Base-by-base conservation (phyloP, 371 early-diverging fungal species). In the Actinomucor elegans region DNA sequence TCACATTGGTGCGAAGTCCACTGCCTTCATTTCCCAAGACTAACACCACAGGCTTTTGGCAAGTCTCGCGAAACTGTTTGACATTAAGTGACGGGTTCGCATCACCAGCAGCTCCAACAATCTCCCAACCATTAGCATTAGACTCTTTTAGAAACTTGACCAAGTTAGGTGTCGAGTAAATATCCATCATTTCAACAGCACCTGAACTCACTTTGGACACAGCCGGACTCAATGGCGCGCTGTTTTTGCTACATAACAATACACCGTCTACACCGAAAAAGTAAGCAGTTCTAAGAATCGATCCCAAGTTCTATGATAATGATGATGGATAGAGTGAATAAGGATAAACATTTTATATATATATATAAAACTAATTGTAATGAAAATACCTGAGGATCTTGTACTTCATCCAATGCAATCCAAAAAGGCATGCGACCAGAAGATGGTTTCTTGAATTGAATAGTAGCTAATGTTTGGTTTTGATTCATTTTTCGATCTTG, bases 1-100 rank as follows among this genome's bases (percentile, higher is more conserved):
- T 67, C 0, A 87, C 73, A 43, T 71, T 66, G 9, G 64, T 65
- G 2, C 84, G 59, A 27, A 87, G 40, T 1, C 88, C 88, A 6
- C 42, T 48, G 1, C 85, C 88, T 66, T 87, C 88, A 48, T 77
- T 84, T 1, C 88, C 88, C n/a, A 87, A 53, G 0, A 87, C 88
- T 9, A 87, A 60, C 20, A 87, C 65, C 7, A 59, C 48, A 2
- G 77, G 77, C 15, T 55, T 43, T 18, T 66, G 43, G 0, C 38
- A 14, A 1, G 24, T n/a, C 2, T 37, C 20, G n/a, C 35, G 24
- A 17, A 48, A 47, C 23, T 59, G 47, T 14, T 48, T 12, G 1
- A 52, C n/a, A 4, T 23, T 32, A n/a, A 57, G 21, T 15, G 41
- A 49, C 4, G 49, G 29, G 15, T 52, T 20, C 3, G 51, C 69